phyloP scores from a whole-genome alignment of 371 early-diverging fungal genomes.

The Umbelopsis sp. region DNA sequence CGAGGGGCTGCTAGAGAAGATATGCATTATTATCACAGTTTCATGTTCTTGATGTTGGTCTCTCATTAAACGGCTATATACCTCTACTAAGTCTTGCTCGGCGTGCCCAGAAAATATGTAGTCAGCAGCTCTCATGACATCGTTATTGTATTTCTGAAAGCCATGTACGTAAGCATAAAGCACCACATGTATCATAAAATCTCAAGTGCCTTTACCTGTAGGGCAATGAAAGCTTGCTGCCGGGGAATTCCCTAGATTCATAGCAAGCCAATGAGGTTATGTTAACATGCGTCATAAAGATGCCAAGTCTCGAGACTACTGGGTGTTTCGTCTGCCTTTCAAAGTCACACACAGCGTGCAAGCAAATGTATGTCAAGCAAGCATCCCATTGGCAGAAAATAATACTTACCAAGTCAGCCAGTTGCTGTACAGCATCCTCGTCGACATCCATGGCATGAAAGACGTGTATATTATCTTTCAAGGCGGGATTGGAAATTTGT shows the following conservation, averaged over 20 bases:
- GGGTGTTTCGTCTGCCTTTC: background rate
- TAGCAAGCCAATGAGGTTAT: background rate
- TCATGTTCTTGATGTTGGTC: background rate
- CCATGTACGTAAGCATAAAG: background rate
- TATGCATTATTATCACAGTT: background rate
- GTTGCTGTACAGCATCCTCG: conserved; percentile 12
- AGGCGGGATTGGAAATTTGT: too few species aligned
- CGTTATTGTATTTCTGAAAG: conserved; percentile 47
- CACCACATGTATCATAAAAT: background rate
- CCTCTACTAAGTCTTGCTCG: conserved; percentile 28
- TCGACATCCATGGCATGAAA: conserved; percentile 16
- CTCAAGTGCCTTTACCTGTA: background rate
- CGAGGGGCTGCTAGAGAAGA: background rate
- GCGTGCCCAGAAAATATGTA: conserved; percentile 52
- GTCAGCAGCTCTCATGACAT: conserved; percentile 55
- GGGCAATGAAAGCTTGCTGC: background rate
- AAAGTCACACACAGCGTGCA: background rate
- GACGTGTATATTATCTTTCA: background rate
- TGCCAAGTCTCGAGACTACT: background rate
- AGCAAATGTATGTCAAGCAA: too few species aligned
- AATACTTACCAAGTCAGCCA: background rate
- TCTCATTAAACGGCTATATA: background rate
- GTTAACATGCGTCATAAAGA: background rate
- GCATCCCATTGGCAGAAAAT: too few species aligned
- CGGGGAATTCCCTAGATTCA: background rate